Conservation (phyloP, 257 asterid species). For the Lavandula angustifolia region DNA sequence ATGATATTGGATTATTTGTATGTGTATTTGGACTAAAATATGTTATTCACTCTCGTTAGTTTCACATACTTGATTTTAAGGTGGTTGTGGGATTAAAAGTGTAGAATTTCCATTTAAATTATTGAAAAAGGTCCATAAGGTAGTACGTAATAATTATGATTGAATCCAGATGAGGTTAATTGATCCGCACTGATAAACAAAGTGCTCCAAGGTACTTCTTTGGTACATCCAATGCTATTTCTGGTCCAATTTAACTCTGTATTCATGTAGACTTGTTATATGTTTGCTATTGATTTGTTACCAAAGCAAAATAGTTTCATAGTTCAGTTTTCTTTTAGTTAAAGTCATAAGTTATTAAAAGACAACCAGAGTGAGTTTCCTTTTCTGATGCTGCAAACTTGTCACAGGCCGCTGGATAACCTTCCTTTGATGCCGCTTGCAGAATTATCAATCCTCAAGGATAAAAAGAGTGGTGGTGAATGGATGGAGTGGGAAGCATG, state of each 20-base stretch:
- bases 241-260: too few species aligned
- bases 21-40: not conserved
- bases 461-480: conserved; percentile 36
- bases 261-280: not conserved
- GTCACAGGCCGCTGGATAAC: conserved; percentile 63
- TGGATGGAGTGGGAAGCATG: conserved; percentile 85
- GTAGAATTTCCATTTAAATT: not conserved
- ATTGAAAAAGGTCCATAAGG: not conserved
- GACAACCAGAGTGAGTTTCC: conserved; percentile 9
- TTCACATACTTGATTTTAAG: not conserved
- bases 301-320: not conserved
- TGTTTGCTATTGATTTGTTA: conserved; percentile 13
- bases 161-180: not conserved
- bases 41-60: not conserved
- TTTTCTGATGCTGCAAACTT: conserved; percentile 28
- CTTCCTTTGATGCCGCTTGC: conserved; percentile 61
- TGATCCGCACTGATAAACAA: not conserved
- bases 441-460: conserved; percentile 33
- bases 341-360: not conserved
- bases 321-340: not conserved
- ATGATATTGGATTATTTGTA: not conserved
- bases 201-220: too few species aligned
- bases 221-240: too few species aligned
- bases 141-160: not conserved
- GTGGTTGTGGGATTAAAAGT: not conserved